Percentiles rank a stretch among this genome's conserved stretches.
Evolutionary conservation across 371 early-diverging fungal genomes (phyloP).

Genomic region (Apophysomyces sp.): DNA sequence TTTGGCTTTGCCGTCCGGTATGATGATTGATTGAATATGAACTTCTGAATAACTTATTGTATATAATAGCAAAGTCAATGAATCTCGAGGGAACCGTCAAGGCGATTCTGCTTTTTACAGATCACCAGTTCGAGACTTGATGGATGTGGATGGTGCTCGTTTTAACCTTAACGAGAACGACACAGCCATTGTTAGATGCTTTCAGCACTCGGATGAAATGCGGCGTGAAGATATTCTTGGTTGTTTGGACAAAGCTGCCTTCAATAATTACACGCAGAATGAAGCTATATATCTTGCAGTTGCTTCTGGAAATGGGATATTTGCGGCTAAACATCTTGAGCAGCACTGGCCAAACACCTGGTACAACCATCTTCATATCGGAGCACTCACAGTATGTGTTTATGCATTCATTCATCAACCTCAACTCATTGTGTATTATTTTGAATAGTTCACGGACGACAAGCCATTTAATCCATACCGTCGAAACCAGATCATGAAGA

Average conservation of each 20-base stretch:
- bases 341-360: constrained; percentile 4
- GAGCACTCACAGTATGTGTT: constrained; percentile 40
- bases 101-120: constrained; percentile 57
- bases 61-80: constrained; percentile 47
- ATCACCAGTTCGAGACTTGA: not conserved
- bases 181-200: not conserved
- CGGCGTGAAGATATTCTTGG: constrained; percentile 1
- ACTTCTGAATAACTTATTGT: not conserved
- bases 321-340: constrained; percentile 34
- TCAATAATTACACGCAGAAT: not conserved
- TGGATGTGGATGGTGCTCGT: constrained; percentile 17
- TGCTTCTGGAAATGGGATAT: constrained; percentile 37
- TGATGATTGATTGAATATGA: not conserved
- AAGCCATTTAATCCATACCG: constrained; percentile 35
- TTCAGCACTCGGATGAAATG: not conserved
- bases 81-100: constrained; percentile 63
- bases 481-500: constrained; percentile 50
- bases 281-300: constrained; percentile 40
- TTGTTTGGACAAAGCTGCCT: not conserved
- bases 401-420: not conserved
- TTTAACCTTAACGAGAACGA: not conserved
- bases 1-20: constrained; percentile 38
- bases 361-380: constrained; percentile 51
- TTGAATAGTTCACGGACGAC: constrained; percentile 13
- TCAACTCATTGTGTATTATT: not conserved